These are phyloP conservation scores for Neonothopanus nambi DNA, from an alignment of 1,284 basidiomycete genomes.

Conservation along the genomic window DNA sequence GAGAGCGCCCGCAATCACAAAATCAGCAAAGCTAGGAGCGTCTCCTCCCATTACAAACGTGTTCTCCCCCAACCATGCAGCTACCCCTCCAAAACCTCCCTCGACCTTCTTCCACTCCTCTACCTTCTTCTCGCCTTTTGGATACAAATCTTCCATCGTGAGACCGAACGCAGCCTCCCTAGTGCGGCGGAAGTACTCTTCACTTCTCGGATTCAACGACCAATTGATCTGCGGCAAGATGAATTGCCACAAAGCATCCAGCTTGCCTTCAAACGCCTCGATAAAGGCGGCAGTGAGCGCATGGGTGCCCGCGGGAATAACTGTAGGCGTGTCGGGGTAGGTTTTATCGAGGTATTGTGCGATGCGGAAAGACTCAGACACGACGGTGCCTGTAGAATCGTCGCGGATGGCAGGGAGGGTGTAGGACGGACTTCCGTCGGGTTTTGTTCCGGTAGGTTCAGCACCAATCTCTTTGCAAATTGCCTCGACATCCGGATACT, in stretches of 20 bases:
- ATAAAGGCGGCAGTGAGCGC: slow-evolving; percentile 35
- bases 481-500: slow-evolving; percentile 36
- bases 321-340: slow-evolving; percentile 39
- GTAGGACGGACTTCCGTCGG: slow-evolving; percentile 19
- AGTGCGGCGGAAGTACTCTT: slow-evolving; percentile 31
- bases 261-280: slow-evolving; percentile 19
- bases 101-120: slow-evolving; percentile 26
- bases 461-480: slow-evolving; percentile 30
- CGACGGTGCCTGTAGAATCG: slow-evolving; percentile 29
- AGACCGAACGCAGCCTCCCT: slow-evolving; percentile 27
- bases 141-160: slow-evolving; percentile 34
- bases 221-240: slow-evolving; percentile 21
- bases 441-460: too few species aligned
- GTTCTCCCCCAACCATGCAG: slow-evolving; percentile 26
- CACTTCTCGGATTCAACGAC: slow-evolving; percentile 31
- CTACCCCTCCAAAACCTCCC: slow-evolving; percentile 25
- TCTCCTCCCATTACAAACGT: slow-evolving; percentile 26
- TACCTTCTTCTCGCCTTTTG: slow-evolving; percentile 25
- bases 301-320: slow-evolving; percentile 26
- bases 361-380: slow-evolving; percentile 44
- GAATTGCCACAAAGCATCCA: slow-evolving; percentile 24
- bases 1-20: slow-evolving; percentile 9
- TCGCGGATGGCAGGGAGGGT: slow-evolving; percentile 27
- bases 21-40: slow-evolving; percentile 9
- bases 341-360: slow-evolving; percentile 45